Conservation (phyloP, 306 rosid genomes). For the Begonia masoniana region DNA sequence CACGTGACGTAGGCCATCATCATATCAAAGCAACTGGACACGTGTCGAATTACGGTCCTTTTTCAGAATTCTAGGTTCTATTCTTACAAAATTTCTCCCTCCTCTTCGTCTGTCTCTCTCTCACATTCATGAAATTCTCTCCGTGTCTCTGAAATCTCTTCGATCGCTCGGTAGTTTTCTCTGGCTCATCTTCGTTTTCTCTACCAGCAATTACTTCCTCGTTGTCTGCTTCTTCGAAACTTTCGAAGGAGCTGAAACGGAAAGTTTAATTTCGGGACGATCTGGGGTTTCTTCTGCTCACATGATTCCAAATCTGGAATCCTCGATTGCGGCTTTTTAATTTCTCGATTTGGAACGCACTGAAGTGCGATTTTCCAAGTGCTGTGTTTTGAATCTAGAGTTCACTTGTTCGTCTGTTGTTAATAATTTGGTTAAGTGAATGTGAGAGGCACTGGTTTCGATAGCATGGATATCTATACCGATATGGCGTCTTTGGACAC, state of each 20-base stretch:
- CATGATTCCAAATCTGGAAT: constrained; percentile 14
- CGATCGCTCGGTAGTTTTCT: not conserved
- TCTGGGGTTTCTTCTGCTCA: constrained; percentile 32
- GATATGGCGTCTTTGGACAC: constrained; percentile 81
- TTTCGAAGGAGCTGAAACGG: not conserved
- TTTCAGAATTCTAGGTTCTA: not conserved
- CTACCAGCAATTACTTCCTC: too few species aligned
- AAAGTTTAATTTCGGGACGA: constrained; percentile 11
- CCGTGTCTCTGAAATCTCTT: not conserved
- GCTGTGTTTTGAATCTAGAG: constrained; percentile 20
- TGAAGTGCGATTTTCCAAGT: constrained; percentile 12
- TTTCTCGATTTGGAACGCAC: constrained; percentile 9
- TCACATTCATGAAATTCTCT: not conserved
- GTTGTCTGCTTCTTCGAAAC: too few species aligned
- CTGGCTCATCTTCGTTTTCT: not conserved
- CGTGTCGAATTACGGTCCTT: not conserved
- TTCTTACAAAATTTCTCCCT: not conserved
- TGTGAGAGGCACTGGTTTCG: constrained; percentile 29
- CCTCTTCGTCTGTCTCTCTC: not conserved
- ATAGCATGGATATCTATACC: constrained; percentile 65
- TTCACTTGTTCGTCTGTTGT: constrained; percentile 21
- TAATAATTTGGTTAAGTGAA: constrained; percentile 19
- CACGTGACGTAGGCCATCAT: not conserved
- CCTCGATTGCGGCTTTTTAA: constrained; percentile 7
- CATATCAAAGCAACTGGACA: not conserved